Base-by-base conservation (phyloP, 768 basidiomycete genomes). In the Podaxis pistillaris region DNA sequence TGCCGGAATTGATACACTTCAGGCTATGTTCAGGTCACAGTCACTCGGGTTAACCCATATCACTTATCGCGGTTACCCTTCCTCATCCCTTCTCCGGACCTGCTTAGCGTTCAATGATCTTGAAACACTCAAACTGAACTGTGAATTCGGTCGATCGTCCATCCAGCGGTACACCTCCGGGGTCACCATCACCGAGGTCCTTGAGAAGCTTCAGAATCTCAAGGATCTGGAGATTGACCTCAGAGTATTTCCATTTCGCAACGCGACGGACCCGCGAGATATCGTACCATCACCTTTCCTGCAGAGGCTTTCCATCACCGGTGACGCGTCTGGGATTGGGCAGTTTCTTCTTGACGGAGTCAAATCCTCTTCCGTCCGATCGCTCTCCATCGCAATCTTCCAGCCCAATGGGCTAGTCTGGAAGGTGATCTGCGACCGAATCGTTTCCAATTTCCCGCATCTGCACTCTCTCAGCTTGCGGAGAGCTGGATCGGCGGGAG, bases 201-300 rank as follows among this genome's bases (percentile, higher is more conserved):
- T 58, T 40, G 57, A 58, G 57, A 49, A 36, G 8, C 26, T 58
- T 33, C 57, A n/a, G 41, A 33, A 58, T 19, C 57, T 58, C 28
- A 44, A 28, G 36, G 57, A 58, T 30, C 26, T 58, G 26, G 46
- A 58, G 57, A 49, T 58, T 36, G 57, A 58, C 46, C 46, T 58
- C 47, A 58, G 57, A 15, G 28, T 58, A 9, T 47, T 58, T 49
- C 57, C 57, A 33, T 46, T 37, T 36, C 19, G n/a, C 1, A 36
- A 19, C 26, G 40, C 13, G 17, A 8, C 8, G 9, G 33, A 24
- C 53, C n/a, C 4, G 12, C 28, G 7, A 37, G 19, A 47, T 5
- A 30, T 49, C 13, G 12, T 6, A 9, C 46, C 30, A n/a, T 36
- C 57, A 26, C 57, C 46, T 13, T 19, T 38, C 19, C 46, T 58